Evolutionary conservation across 2,329 filamentous ascomycete species (phyloP).

Genomic region (Aspergillus quadricinctus): DNA sequence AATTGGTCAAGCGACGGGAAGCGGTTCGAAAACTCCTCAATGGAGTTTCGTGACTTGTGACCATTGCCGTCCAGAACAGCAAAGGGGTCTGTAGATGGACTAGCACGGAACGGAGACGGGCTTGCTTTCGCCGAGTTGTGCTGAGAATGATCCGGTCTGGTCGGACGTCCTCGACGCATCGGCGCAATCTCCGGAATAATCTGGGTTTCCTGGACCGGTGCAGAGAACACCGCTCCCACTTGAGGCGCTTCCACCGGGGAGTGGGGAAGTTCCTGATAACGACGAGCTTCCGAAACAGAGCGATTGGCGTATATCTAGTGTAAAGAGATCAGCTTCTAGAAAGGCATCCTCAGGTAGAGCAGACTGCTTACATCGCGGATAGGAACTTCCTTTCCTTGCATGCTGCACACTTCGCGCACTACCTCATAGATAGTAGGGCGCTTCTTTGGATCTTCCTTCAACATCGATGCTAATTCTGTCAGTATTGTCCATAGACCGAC

Average conservation of each 20-base stretch:
- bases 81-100: slow-evolving; percentile 76
- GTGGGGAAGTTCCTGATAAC: slow-evolving; percentile 56
- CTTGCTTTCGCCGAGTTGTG: slow-evolving; percentile 52
- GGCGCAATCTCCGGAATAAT: slow-evolving; percentile 83
- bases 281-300: slow-evolving; percentile 60
- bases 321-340: background rate
- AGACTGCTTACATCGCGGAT: slow-evolving; percentile 72
- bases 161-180: slow-evolving; percentile 83
- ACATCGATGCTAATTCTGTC: slow-evolving; percentile 64
- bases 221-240: slow-evolving; percentile 76
- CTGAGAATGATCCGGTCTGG: slow-evolving; percentile 44
- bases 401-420: slow-evolving; percentile 75
- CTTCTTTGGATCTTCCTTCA: slow-evolving; percentile 72
- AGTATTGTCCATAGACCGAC: slow-evolving; percentile 12
- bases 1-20: slow-evolving; percentile 95
- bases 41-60: slow-evolving; percentile 44
- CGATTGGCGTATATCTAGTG: slow-evolving; percentile 65
- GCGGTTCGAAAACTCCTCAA: slow-evolving; percentile 76
- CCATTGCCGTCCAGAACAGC: slow-evolving; percentile 74
- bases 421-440: slow-evolving; percentile 95
- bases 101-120: slow-evolving; percentile 62
- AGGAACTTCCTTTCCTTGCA: slow-evolving; percentile 82
- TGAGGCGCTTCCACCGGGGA: slow-evolving; percentile 55
- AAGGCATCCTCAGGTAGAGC: background rate
- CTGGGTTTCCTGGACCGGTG: slow-evolving; percentile 66